Conservation (phyloP, 768 basidiomycete species). For the Mycena leptocephala region DNA sequence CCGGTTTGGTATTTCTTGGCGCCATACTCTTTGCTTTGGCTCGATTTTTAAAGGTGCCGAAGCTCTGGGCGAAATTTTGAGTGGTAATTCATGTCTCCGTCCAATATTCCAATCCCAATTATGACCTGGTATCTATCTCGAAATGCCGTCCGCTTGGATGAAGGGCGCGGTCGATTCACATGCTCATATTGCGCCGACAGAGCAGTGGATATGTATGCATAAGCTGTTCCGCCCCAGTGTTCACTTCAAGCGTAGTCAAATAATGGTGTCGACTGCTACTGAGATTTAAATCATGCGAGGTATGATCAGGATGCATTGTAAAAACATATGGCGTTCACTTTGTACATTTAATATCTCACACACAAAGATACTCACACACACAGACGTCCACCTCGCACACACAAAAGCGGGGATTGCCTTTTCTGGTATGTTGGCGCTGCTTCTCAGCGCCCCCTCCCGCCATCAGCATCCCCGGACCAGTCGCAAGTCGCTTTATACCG, state of each 20-base stretch:
- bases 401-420: background rate
- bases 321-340: slow-evolving; percentile 20
- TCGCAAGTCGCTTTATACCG: background rate
- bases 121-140: no score
- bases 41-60: background rate
- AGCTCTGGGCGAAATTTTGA: background rate
- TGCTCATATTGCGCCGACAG: no score
- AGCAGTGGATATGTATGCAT: no score
- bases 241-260: no score
- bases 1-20: background rate
- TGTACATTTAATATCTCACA: slow-evolving; percentile 20
- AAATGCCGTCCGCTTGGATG: no score
- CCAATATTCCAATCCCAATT: no score
- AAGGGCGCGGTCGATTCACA: no score
- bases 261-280: no score
- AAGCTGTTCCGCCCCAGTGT: no score
- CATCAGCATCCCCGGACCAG: background rate
- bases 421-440: background rate
- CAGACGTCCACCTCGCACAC: background rate
- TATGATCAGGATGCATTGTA: no score
- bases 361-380: slow-evolving; percentile 7
- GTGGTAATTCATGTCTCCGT: no score
- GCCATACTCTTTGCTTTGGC: background rate
- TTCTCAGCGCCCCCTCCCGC: background rate
- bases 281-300: no score